Percentiles rank a stretch among this genome's conserved stretches.
Evolutionary conservation across 208 protist species (phyloP).

Genomic region (Leishmania tropica): DNA sequence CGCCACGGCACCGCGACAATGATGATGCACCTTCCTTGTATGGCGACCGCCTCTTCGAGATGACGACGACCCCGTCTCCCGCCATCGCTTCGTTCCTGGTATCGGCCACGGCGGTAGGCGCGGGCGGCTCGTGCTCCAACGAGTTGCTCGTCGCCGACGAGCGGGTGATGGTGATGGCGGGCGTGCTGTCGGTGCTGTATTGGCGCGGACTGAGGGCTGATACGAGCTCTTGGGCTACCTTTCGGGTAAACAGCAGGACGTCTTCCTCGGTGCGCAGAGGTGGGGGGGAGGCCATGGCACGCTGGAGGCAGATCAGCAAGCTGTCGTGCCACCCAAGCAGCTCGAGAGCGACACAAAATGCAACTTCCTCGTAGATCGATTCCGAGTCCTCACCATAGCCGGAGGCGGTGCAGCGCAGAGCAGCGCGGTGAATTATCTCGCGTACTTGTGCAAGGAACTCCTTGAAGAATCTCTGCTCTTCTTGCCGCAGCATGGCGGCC

Average conservation of each 20-base stretch:
- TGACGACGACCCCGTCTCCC: background rate
- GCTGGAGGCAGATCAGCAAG: conserved; percentile 16
- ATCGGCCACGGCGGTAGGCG: background rate
- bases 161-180: conserved; percentile 22
- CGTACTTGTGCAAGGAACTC: conserved; percentile 19
- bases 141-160: conserved; percentile 21
- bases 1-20: background rate
- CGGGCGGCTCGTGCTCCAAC: conserved; percentile 15
- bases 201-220: conserved; percentile 7
- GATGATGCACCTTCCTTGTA: background rate
- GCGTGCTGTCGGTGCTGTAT: conserved; percentile 18
- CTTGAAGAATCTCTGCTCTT: conserved; percentile 19
- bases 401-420: conserved; percentile 20
- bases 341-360: conserved; percentile 27
- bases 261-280: conserved; percentile 5
- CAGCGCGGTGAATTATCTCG: conserved; percentile 7
- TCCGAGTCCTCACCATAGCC: background rate
- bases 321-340: conserved; percentile 30
- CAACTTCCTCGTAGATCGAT: conserved; percentile 18
- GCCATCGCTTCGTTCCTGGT: background rate
- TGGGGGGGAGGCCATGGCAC: background rate
- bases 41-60: background rate
- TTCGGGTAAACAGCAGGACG: conserved; percentile 13
- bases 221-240: conserved; percentile 18
- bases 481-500: conserved; percentile 14